Percentiles rank a stretch among this genome's conserved stretches.
These are phyloP conservation scores for Rhynchosporium graminicola DNA, from an alignment of 2,329 filamentous ascomycete genomes.

Conservation along the genomic window DNA sequence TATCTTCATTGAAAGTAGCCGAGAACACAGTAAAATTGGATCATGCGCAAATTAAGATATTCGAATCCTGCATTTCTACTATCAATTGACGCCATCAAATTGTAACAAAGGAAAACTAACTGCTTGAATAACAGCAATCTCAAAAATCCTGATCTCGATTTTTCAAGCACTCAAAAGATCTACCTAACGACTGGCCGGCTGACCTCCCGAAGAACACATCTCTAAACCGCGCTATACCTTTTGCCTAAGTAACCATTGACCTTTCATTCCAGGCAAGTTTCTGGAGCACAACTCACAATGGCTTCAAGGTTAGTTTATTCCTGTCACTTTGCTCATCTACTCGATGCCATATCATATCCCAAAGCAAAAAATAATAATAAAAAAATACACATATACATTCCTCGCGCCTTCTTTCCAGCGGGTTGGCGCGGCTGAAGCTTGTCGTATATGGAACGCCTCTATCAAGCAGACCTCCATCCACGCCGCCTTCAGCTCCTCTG, in stretches of 20 bases:
- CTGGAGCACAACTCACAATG: constrained; percentile 30
- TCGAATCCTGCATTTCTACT: no score
- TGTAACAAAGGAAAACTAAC: not conserved
- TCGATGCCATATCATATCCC: no score
- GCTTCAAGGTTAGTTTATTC: constrained; percentile 33
- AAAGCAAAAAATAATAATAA: no score
- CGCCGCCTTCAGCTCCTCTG: not conserved
- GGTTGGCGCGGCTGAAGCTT: not conserved
- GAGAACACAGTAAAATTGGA: not conserved
- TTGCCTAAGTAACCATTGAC: constrained; percentile 1
- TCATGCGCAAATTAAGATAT: not conserved
- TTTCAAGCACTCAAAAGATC: not conserved
- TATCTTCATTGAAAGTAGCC: not conserved
- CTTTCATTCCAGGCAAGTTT: not conserved
- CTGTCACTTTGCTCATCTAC: not conserved
- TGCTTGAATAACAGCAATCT: constrained; percentile 9
- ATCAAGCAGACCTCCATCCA: not conserved
- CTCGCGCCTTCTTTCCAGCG: not conserved
- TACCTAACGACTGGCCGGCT: constrained; percentile 12
- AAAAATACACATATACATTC: not conserved
- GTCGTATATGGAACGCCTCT: constrained; percentile 5
- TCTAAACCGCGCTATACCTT: constrained; percentile 7
- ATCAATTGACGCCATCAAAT: not conserved
- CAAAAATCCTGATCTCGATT: not conserved
- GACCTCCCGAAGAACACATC: constrained; percentile 25